Evolutionary conservation across 495 filamentous ascomycete genomes (phyloP).

Genomic region (Paragyromitra xinjiangensis): DNA sequence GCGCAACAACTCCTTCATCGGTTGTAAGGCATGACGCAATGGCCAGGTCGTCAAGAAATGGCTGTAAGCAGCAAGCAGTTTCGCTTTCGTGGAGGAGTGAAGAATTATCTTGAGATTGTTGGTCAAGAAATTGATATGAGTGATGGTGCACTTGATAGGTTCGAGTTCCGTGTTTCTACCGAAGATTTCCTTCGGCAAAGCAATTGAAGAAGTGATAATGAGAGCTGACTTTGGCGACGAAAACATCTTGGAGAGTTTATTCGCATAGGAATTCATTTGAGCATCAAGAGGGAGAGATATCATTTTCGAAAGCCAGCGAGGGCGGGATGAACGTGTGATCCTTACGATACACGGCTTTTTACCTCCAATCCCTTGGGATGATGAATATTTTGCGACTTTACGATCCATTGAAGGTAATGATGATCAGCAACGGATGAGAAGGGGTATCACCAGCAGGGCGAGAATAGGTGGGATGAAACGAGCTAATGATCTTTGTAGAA

Average conservation of each 20-base stretch:
- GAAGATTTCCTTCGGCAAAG: background rate
- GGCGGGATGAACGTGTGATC: background rate
- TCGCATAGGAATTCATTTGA: background rate
- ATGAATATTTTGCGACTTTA: background rate
- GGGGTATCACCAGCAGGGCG: background rate
- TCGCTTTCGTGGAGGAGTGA: background rate
- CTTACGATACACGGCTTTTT: slow-evolving; percentile 2
- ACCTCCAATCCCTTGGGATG: background rate
- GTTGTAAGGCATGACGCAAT: background rate
- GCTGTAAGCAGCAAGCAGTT: background rate
- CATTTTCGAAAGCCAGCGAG: background rate
- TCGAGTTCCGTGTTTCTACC: background rate
- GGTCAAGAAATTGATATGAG: background rate
- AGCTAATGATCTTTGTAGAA: too few species aligned
- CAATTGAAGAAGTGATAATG: background rate
- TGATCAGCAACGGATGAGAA: background rate
- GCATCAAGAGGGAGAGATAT: background rate
- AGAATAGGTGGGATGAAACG: background rate
- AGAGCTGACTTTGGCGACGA: background rate
- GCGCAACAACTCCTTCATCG: background rate
- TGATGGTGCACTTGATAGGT: background rate
- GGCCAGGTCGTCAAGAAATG: slow-evolving; percentile 1
- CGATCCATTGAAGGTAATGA: background rate
- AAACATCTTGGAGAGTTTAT: background rate
- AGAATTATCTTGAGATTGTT: background rate